Conservation (phyloP, 768 basidiomycete genomes). For the Gymnopilus dilepis region DNA sequence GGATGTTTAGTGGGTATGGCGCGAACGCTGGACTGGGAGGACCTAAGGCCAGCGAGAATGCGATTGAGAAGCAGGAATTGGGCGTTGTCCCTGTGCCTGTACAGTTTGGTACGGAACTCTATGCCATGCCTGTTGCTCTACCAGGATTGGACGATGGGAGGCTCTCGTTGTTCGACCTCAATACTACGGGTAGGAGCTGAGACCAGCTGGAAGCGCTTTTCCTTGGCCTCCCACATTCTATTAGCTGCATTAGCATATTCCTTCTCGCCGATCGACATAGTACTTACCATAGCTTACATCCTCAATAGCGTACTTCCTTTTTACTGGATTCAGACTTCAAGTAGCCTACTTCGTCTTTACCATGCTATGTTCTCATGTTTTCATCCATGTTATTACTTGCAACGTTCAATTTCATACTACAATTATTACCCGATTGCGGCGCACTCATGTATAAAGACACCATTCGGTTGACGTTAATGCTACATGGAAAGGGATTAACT, state of each 20-base stretch:
- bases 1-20: slow-evolving; percentile 20
- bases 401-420: neutral
- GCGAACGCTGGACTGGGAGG: neutral
- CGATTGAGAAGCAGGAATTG: slow-evolving; percentile 21
- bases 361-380: neutral
- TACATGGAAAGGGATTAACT: neutral
- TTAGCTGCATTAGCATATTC: neutral
- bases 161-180: slow-evolving; percentile 22
- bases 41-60: slow-evolving; percentile 12
- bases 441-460: neutral
- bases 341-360: neutral
- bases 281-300: neutral
- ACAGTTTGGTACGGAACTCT: slow-evolving; percentile 24
- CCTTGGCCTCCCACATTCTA: neutral
- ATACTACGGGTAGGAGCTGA: neutral
- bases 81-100: slow-evolving; percentile 20
- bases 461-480: neutral
- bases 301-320: neutral
- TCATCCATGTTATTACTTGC: neutral
- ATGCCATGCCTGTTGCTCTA: slow-evolving; percentile 21
- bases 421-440: neutral
- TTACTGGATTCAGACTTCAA: neutral
- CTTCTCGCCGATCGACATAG: neutral
- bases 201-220: neutral
- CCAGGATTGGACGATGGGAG: slow-evolving; percentile 23